Percentiles rank a stretch among this genome's conserved stretches.
phyloP scores from a whole-genome alignment of 2,329 filamentous ascomycete species.

The Sclerotinia glacialis region DNA sequence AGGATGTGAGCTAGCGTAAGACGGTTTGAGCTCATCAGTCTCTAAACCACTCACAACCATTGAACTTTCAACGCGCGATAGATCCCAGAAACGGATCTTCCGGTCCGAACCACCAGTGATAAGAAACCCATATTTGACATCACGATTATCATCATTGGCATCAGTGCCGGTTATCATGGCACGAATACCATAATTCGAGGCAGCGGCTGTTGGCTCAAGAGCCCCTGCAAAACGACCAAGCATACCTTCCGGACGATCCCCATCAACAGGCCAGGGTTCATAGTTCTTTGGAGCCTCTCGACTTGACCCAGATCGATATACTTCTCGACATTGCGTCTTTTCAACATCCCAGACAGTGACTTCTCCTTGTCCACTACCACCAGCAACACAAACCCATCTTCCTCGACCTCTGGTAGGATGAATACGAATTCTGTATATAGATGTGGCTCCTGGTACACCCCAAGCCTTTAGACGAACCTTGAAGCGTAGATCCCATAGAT shows the following conservation, averaged over 20 bases:
- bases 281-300: constrained; percentile 65
- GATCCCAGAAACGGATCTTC: constrained; percentile 92
- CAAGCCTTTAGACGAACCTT: constrained; percentile 81
- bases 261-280: constrained; percentile 84
- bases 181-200: constrained; percentile 62
- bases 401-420: constrained; percentile 77
- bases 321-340: constrained; percentile 81
- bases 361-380: constrained; percentile 82
- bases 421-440: constrained; percentile 75
- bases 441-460: constrained; percentile 76
- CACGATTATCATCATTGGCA: constrained; percentile 64
- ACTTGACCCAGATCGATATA: constrained; percentile 68
- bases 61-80: constrained; percentile 73
- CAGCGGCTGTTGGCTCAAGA: constrained; percentile 57
- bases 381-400: constrained; percentile 83
- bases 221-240: constrained; percentile 78
- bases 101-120: constrained; percentile 86
- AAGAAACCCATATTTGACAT: constrained; percentile 77
- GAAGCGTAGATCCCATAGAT: constrained; percentile 97
- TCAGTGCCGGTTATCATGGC: constrained; percentile 73
- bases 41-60: constrained; percentile 76
- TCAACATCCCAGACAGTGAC: constrained; percentile 96
- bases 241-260: constrained; percentile 83
- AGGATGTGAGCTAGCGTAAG: constrained; percentile 64
- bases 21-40: constrained; percentile 67